These are phyloP conservation scores for Epichloe coenophiala DNA, from an alignment of 2,329 filamentous ascomycete species.

Conservation along the genomic window DNA sequence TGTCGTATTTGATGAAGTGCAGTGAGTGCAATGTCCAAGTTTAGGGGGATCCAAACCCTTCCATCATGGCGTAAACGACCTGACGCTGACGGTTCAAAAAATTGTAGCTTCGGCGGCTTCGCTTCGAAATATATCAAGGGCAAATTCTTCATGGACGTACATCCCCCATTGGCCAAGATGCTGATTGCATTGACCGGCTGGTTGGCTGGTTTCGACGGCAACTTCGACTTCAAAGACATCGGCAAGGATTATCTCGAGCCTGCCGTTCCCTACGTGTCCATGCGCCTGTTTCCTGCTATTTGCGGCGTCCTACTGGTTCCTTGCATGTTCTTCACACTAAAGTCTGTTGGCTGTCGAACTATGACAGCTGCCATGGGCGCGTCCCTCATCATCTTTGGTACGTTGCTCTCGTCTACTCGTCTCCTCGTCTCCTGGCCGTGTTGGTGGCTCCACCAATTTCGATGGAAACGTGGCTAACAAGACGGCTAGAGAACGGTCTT, in stretches of 20 bases:
- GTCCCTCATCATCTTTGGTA: constrained; percentile 81
- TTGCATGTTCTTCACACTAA: constrained; percentile 87
- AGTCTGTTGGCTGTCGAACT: constrained; percentile 78
- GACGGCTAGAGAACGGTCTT: constrained; percentile 69
- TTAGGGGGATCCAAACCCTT: not conserved
- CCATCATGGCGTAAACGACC: not conserved
- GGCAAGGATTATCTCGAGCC: constrained; percentile 97
- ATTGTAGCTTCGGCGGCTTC: constrained; percentile 91
- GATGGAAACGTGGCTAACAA: constrained; percentile 13
- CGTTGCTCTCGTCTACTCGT: constrained; percentile 18
- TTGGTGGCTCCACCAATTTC: not conserved
- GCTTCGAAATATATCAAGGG: constrained; percentile 99
- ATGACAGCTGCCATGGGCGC: constrained; percentile 74
- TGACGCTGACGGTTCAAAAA: not conserved
- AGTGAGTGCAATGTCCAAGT: constrained; percentile 51
- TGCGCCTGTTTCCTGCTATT: constrained; percentile 86
- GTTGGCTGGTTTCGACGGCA: constrained; percentile 85
- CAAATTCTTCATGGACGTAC: constrained; percentile 99
- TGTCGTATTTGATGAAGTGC: constrained; percentile 98
- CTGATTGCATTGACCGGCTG: constrained; percentile 91
- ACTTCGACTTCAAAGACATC: constrained; percentile 99
- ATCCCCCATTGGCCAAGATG: constrained; percentile 95
- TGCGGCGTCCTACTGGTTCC: constrained; percentile 81
- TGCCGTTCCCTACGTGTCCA: constrained; percentile 89
- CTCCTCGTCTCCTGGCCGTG: not conserved